Conservation (phyloP, 106 monocot species). For the Allium fistulosum region DNA sequence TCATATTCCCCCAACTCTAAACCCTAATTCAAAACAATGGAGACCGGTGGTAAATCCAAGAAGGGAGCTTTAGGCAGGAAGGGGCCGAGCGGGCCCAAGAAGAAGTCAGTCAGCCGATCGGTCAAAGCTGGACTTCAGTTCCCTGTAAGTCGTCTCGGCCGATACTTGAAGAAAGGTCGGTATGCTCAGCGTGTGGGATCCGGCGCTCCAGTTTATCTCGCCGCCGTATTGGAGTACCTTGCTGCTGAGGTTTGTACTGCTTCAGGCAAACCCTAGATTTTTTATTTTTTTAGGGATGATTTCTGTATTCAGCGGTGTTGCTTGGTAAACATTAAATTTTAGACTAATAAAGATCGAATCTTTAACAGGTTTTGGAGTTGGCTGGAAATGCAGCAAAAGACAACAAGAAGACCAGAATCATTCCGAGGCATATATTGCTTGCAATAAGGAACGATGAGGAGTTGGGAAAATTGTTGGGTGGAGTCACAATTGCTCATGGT, state of each 20-base stretch:
- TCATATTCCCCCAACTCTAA: not conserved
- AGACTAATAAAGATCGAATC: not conserved
- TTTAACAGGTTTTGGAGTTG: slow-evolving; percentile 5
- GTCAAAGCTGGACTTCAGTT: slow-evolving; percentile 48
- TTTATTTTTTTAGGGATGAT: too few species aligned
- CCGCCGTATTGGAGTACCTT: slow-evolving; percentile 48
- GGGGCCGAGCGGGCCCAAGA: not conserved
- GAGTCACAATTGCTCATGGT: too few species aligned
- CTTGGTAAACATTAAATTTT: not conserved
- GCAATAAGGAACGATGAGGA: too few species aligned
- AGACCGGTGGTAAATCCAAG: slow-evolving; percentile 3
- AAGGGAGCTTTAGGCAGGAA: slow-evolving; percentile 33
- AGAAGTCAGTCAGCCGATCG: slow-evolving; percentile 33
- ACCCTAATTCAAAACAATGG: not conserved
- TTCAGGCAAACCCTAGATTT: not conserved
- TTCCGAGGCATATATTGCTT: too few species aligned
- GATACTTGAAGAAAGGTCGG: slow-evolving; percentile 26
- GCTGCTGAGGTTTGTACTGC: slow-evolving; percentile 30
- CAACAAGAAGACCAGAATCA: too few species aligned
- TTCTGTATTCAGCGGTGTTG: not conserved
- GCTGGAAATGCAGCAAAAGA: not conserved
- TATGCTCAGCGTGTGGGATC: slow-evolving; percentile 24
- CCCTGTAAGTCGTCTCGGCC: slow-evolving; percentile 46
- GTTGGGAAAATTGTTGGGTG: too few species aligned
- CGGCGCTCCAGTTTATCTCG: slow-evolving; percentile 43